Evolutionary conservation across 1,139 yeast genomes (phyloP).

Genomic region (Williopsis jadinii): DNA sequence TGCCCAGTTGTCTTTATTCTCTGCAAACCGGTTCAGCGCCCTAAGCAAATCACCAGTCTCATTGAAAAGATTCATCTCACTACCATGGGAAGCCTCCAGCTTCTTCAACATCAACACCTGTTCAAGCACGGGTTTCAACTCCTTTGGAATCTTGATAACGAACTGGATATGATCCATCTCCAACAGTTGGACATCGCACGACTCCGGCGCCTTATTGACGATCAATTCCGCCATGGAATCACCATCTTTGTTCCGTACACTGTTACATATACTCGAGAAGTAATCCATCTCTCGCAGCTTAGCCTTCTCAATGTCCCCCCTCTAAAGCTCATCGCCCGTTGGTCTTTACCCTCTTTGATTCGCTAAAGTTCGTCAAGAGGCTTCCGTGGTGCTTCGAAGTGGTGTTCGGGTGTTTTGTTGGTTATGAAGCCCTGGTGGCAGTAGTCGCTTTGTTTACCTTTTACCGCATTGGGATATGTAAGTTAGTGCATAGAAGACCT

Average conservation of each 20-base stretch:
- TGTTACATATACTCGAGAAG: slow-evolving; percentile 1
- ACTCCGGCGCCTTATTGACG: slow-evolving; percentile 15
- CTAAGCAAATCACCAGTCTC: slow-evolving; percentile 38
- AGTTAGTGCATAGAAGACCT: neutral
- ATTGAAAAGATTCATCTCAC: slow-evolving; percentile 29
- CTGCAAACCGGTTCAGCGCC: slow-evolving; percentile 54
- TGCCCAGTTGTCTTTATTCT: slow-evolving; percentile 60
- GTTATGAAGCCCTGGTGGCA: neutral
- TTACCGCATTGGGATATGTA: slow-evolving; percentile 3
- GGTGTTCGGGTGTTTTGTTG: neutral
- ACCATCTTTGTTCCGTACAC: slow-evolving; percentile 1
- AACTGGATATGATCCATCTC: slow-evolving; percentile 14
- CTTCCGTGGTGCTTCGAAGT: neutral
- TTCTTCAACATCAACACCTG: slow-evolving; percentile 7
- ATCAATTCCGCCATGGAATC: neutral
- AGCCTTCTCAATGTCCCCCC: too few species aligned
- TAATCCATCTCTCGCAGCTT: neutral
- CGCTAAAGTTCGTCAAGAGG: too few species aligned
- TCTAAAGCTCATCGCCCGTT: neutral
- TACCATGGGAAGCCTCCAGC: slow-evolving; percentile 1
- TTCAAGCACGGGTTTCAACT: slow-evolving; percentile 11
- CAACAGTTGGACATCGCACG: slow-evolving; percentile 20
- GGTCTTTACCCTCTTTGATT: neutral
- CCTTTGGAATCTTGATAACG: slow-evolving; percentile 3
- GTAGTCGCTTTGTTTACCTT: slow-evolving; percentile 1